phyloP scores from a whole-genome alignment of 2,329 filamentous ascomycete species.

The Fusarium acutatum region DNA sequence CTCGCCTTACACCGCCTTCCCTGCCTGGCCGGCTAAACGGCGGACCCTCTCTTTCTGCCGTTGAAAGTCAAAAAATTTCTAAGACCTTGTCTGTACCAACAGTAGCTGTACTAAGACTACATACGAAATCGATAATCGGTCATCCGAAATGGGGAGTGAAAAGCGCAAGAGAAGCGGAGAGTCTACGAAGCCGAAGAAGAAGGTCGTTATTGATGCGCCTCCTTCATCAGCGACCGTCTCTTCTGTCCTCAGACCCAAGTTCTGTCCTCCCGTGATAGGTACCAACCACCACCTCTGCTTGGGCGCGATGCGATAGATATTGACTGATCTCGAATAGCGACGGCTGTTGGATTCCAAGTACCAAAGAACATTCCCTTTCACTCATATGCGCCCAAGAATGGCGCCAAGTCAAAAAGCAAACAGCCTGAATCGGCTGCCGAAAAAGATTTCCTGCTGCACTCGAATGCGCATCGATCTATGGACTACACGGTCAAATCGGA shows the following conservation, averaged over 20 bases:
- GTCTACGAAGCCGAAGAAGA: conserved; percentile 57
- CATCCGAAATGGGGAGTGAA: conserved; percentile 48
- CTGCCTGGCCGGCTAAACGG: conserved; percentile 34
- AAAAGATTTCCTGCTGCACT: conserved; percentile 65
- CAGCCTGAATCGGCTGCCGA: conserved; percentile 51
- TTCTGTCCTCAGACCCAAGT: conserved; percentile 55
- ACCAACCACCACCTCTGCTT: conserved; percentile 28
- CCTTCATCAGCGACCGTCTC: conserved; percentile 55
- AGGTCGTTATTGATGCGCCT: conserved; percentile 58
- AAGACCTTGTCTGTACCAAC: conserved; percentile 31
- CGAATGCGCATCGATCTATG: conserved; percentile 63
- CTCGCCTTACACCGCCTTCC: conserved; percentile 31
- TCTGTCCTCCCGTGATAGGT: conserved; percentile 64
- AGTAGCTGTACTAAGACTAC: neutral
- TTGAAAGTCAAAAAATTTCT: conserved; percentile 37
- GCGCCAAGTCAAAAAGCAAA: conserved; percentile 46
- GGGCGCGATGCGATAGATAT: neutral
- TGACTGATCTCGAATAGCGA: conserved; percentile 45
- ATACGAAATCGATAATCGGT: conserved; percentile 6
- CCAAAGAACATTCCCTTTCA: conserved; percentile 54
- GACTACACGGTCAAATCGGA: conserved; percentile 68
- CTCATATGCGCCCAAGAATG: conserved; percentile 56
- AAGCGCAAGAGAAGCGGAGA: conserved; percentile 63
- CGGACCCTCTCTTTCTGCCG: conserved; percentile 40
- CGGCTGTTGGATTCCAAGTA: conserved; percentile 49